A percentile compares a stretch with the other conserved stretches of the same genome.
These are phyloP conservation scores for Hemerocallis citrina DNA, from an alignment of 106 monocot species.

Conservation along the genomic window DNA sequence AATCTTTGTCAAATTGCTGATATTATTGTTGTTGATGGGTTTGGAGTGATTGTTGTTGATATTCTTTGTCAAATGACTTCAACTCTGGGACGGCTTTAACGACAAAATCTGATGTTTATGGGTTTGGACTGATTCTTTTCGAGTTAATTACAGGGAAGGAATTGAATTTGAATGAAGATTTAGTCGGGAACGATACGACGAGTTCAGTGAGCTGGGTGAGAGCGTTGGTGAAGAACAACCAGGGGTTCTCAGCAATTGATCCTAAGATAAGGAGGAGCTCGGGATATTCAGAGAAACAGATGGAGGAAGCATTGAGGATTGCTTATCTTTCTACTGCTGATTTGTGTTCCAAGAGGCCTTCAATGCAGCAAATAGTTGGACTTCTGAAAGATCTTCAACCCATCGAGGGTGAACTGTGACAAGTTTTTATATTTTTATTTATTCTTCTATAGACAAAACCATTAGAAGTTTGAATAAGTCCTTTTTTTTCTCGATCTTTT, in stretches of 20 bases:
- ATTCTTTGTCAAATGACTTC: too few relatives aligned
- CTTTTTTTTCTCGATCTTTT: too few relatives aligned
- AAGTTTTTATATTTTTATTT: too few relatives aligned
- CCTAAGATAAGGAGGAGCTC: conserved; percentile 66
- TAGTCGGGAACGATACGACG: conserved; percentile 32
- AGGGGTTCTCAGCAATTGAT: conserved; percentile 35
- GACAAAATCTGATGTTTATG: conserved; percentile 69
- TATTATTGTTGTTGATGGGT: too few relatives aligned
- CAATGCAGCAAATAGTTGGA: conserved; percentile 94
- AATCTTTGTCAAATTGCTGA: too few relatives aligned
- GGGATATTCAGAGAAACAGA: conserved; percentile 47
- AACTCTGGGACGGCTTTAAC: conserved; percentile 30
- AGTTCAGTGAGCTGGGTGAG: conserved; percentile 68
- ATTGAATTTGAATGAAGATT: conserved; percentile 41
- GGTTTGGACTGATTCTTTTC: conserved; percentile 69
- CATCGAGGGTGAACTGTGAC: conserved; percentile 10
- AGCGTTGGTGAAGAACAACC: conserved; percentile 46
- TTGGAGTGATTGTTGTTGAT: too few relatives aligned
- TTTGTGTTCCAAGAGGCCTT: conserved; percentile 69
- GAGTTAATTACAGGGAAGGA: conserved; percentile 77
- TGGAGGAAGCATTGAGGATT: conserved; percentile 80
- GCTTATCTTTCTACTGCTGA: conserved; percentile 92
- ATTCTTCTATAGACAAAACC: too few relatives aligned
- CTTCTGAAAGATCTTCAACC: conserved; percentile 89
- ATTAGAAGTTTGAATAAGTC: too few relatives aligned